Evolutionary conservation across 2,329 filamentous ascomycete species (phyloP), one percentile per base, ranked within the genome.

Genomic region (Xylaria hypoxylon): DNA sequence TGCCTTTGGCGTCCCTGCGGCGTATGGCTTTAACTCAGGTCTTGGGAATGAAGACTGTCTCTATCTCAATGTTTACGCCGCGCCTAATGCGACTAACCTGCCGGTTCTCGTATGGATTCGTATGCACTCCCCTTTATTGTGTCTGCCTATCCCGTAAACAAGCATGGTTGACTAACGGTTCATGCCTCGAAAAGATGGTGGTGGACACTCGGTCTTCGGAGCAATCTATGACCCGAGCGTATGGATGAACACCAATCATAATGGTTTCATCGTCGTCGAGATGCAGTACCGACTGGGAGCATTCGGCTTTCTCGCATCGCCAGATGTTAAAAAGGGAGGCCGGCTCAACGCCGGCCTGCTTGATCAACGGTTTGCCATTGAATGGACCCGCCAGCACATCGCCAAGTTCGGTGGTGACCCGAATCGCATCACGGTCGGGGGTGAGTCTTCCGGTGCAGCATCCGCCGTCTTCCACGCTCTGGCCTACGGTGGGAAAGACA

Each of bases 321-420:
- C 65, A 4, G 73, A 75, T 10, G 63, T 76, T 35, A 70, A 74
- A 44, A 65, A 44, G 19, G 50, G 65, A 3, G 74, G 74, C 7
- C 24, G 83, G 67, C 28, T 73, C 64, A 69, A 83, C 76, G 63
- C 80, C 78, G 68, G 79, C 73, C 56, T 77, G 68, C 66, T 82
- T 72, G 71, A 83, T 79, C 86, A 88, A 71, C 79, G 84, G 8
- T 76, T 87, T 13, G 85, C 85, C 19, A 76, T 89, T 4, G 78
- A 87, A 69, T 90, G 87, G 87, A 80, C 89, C 2, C 81, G 85
- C 61, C 73, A 82, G 42, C 60, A 76, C 33, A 77, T 78, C 58
- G 70, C 72, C 2, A 69, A 67, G 15, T 78, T 78, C 59, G 77
- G 76, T 10, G 76, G 77, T n/a, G 74, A 79, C 45, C 74, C 76